Evolutionary conservation across 768 basidiomycete genomes (phyloP).

Genomic region (Amanita thiersii): DNA sequence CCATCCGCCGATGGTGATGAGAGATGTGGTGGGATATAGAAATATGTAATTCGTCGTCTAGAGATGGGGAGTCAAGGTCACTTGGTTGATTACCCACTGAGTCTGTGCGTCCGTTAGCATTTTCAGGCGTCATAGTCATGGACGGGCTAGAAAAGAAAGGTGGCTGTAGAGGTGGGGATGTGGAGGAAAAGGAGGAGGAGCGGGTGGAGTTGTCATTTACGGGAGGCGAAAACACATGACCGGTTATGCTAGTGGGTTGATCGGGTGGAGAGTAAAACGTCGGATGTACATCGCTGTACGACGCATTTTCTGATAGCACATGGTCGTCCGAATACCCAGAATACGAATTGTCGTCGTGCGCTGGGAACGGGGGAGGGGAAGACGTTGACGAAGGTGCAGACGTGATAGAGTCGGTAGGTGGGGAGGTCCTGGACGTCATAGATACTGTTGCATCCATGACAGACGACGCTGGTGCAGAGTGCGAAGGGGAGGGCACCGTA

Average conservation of each 20-base stretch:
- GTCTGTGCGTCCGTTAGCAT: too few species aligned
- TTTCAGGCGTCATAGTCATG: too few species aligned
- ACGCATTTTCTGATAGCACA: not conserved
- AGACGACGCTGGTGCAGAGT: not conserved
- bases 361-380: not conserved
- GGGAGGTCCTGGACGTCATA: slow-evolving; percentile 3
- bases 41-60: too few species aligned
- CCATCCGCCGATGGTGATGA: not conserved
- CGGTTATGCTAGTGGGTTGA: too few species aligned
- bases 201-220: slow-evolving; percentile 7
- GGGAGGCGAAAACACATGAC: not conserved
- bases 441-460: not conserved
- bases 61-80: too few species aligned
- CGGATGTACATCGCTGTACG: too few species aligned
- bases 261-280: not conserved
- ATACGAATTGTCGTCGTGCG: slow-evolving; percentile 3
- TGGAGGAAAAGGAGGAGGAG: slow-evolving; percentile 1
- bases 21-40: not conserved
- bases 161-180: not conserved
- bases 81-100: too few species aligned
- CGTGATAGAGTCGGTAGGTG: not conserved
- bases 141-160: too few species aligned
- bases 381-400: not conserved
- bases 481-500: too few species aligned
- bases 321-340: not conserved